Conservation (phyloP, 1,284 basidiomycete species). For the Rhodotorula sp. region DNA sequence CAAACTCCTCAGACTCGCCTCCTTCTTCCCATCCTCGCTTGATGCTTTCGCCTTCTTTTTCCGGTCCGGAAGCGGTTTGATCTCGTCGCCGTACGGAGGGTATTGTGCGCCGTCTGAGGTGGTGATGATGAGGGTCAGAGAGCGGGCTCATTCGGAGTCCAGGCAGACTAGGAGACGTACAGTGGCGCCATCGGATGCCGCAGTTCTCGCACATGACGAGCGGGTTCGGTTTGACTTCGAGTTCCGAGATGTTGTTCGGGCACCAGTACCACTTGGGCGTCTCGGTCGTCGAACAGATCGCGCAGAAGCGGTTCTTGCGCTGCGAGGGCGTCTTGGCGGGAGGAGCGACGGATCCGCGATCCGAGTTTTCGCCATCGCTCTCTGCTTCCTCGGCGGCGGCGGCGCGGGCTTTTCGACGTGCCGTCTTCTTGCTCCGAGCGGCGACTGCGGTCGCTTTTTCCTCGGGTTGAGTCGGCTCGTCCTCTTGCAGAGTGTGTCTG, state of each 20-base stretch:
- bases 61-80: slow-evolving; percentile 11
- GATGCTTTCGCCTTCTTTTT: slow-evolving; percentile 8
- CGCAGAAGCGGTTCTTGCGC: slow-evolving; percentile 36
- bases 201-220: slow-evolving; percentile 42
- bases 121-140: background rate
- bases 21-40: slow-evolving; percentile 18
- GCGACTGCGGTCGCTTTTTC: slow-evolving; percentile 30
- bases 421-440: slow-evolving; percentile 22
- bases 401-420: slow-evolving; percentile 9
- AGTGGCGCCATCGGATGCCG: slow-evolving; percentile 43
- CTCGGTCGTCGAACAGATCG: slow-evolving; percentile 37
- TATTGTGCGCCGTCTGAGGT: slow-evolving; percentile 42
- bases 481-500: slow-evolving; percentile 39
- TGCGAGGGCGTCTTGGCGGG: slow-evolving; percentile 17
- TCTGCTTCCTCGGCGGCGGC: slow-evolving; percentile 8
- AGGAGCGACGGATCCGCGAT: slow-evolving; percentile 34
- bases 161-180: slow-evolving; percentile 20
- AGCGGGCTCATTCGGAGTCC: background rate
- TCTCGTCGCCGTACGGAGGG: slow-evolving; percentile 29
- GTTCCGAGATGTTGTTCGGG: slow-evolving; percentile 36
- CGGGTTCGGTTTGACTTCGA: slow-evolving; percentile 33
- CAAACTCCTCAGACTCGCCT: background rate
- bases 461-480: slow-evolving; percentile 39
- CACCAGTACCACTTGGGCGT: slow-evolving; percentile 40
- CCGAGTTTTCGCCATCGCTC: slow-evolving; percentile 18